A percentile compares a stretch with the other conserved stretches of the same genome.
phyloP scores from a whole-genome alignment of 371 early-diverging fungal genomes.

The Umbelopsis sp. region DNA sequence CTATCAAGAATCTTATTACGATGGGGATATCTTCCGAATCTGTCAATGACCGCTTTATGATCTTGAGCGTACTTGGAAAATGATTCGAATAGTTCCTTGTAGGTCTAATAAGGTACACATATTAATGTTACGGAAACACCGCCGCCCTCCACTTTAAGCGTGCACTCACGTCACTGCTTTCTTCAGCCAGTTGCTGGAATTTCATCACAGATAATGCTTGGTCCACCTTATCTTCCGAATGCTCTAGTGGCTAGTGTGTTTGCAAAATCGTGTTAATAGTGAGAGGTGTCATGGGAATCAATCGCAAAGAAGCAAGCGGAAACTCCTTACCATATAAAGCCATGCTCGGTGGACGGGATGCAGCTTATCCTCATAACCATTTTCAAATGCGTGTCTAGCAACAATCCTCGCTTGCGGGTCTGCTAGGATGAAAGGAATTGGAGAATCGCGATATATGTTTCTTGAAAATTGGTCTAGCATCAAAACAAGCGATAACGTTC shows the following conservation, averaged over 20 bases:
- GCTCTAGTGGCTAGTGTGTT: conserved; percentile 50
- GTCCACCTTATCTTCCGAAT: conserved; percentile 57
- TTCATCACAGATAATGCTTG: conserved; percentile 51
- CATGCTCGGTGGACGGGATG: conserved; percentile 48
- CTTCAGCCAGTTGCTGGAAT: conserved; percentile 41
- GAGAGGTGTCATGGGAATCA: not conserved
- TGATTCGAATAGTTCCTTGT: conserved; percentile 36
- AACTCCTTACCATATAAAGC: conserved; percentile 49
- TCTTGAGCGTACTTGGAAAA: conserved; percentile 40
- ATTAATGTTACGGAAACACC: not conserved
- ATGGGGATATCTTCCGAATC: conserved; percentile 65
- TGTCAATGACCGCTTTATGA: conserved; percentile 51
- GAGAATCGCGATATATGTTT: conserved; percentile 55
- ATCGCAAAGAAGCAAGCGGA: not conserved
- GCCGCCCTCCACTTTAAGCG: not conserved
- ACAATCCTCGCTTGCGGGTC: conserved; percentile 51
- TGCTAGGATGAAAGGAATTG: conserved; percentile 48
- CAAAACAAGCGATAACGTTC: conserved; percentile 48
- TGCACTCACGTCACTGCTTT: conserved; percentile 25
- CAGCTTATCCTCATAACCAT: conserved; percentile 45
- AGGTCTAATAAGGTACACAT: conserved; percentile 3
- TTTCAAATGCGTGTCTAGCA: conserved; percentile 45
- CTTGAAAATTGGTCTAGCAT: conserved; percentile 64
- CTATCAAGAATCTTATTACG: conserved; percentile 57
- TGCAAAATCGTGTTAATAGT: not conserved